phyloP scores from a whole-genome alignment of 2,329 filamentous ascomycete genomes.

The Cladorrhinum sp. region DNA sequence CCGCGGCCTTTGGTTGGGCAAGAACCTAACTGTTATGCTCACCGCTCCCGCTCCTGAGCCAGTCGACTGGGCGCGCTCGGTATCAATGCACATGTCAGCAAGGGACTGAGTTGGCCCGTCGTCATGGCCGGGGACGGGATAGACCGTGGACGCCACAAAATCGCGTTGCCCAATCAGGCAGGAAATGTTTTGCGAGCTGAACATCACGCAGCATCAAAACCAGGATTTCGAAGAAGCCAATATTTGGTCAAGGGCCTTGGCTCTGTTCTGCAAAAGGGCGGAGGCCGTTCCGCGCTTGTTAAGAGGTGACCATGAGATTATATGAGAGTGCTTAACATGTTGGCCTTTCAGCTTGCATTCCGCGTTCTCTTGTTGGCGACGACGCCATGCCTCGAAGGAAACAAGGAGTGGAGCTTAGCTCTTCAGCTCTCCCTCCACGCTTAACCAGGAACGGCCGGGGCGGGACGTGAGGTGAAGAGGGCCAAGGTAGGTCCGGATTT shows the following conservation, averaged over 20 bases:
- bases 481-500: neutral
- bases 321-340: neutral
- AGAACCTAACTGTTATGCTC: neutral
- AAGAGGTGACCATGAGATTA: neutral
- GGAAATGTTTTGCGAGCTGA: slow-evolving; percentile 11
- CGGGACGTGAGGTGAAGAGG: slow-evolving; percentile 9
- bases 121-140: neutral
- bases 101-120: slow-evolving; percentile 16
- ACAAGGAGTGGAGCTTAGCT: neutral
- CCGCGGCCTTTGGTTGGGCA: neutral
- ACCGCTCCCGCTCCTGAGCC: neutral
- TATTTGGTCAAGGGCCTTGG: slow-evolving; percentile 5
- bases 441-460: slow-evolving; percentile 5
- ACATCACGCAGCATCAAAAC: slow-evolving; percentile 8
- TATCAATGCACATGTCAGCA: slow-evolving; percentile 13
- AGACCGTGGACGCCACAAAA: slow-evolving; percentile 5
- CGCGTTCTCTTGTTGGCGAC: neutral
- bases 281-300: neutral
- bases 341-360: neutral
- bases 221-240: neutral
- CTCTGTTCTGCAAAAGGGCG: neutral
- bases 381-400: neutral
- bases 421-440: slow-evolving; percentile 9
- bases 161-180: slow-evolving; percentile 15
- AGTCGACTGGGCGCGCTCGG: neutral